Conservation (phyloP, 371 early-diverging fungal genomes). For the Mycotypha africana region DNA sequence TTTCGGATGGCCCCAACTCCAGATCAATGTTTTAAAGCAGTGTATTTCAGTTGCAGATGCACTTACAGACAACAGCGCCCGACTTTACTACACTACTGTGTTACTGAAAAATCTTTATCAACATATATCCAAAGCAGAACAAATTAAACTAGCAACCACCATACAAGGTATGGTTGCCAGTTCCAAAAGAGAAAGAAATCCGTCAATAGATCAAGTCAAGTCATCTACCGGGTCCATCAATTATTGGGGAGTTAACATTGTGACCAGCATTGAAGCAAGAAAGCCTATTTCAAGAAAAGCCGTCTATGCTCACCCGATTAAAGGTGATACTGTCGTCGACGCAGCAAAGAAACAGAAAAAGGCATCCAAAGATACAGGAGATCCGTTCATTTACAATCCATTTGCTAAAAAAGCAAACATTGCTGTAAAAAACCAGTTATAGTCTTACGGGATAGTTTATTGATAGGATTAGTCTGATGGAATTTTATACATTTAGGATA, state of each 20-base stretch:
- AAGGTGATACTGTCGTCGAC: conserved; percentile 17
- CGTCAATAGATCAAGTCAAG: conserved; percentile 20
- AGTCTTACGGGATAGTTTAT: too few relatives aligned
- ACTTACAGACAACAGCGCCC: conserved; percentile 58
- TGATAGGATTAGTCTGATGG: too few relatives aligned
- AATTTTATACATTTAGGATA: conserved; percentile 3
- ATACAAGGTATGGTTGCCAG: conserved; percentile 55
- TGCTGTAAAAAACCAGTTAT: too few relatives aligned
- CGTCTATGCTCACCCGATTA: conserved; percentile 24
- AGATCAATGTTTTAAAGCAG: conserved; percentile 71
- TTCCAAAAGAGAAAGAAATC: conserved; percentile 28
- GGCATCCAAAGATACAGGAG: conserved; percentile 32
- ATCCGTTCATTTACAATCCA: conserved; percentile 78
- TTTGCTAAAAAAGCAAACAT: conserved; percentile 58
- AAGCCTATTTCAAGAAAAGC: conserved; percentile 43
- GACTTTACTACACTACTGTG: conserved; percentile 62
- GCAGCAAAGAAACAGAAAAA: conserved; percentile 19
- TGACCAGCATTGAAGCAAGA: conserved; percentile 30
- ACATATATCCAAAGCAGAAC: conserved; percentile 67
- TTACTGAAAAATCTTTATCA: conserved; percentile 63
- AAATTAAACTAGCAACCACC: conserved; percentile 58
- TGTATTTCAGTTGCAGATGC: conserved; percentile 71
- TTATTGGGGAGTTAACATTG: conserved; percentile 50
- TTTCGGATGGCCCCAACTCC: conserved; percentile 78
- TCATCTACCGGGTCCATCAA: conserved; percentile 21